Evolutionary conservation across 2,329 filamentous ascomycete species (phyloP), one percentile per base, ranked within the genome.

Genomic region (Verticillium nonalfalfae): DNA sequence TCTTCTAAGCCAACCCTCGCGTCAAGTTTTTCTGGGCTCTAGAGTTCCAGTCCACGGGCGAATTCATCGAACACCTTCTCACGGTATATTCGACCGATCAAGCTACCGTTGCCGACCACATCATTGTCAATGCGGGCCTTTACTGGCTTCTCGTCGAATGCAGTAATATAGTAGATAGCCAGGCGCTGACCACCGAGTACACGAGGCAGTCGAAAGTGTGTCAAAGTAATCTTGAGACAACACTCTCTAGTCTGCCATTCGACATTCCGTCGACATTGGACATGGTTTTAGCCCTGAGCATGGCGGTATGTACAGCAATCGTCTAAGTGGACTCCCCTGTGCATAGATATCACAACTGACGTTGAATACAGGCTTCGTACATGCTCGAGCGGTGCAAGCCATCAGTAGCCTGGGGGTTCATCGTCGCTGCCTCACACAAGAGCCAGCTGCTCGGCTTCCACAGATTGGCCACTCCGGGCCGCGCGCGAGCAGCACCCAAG

Each of bases 341-440:
- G 10, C 38, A 14, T 40, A 14, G 14, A 13, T 10, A 57, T 56
- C 9, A 36, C 38, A 40, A 14, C 38, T 50, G 40, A 50, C 40
- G 6, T 5, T 9, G 40, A 56, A n/a, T 7, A 0, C 21, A 66
- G 64, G 63, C 54, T n/a, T 39, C 61, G 31, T 69, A 70, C 39
- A 66, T 62, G 2, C 34, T 69, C 6, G 60, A 69, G 11, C 63
- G 50, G 55, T 64, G 63, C 58, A 68, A 68, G 52, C 62, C 62
- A 1, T 66, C 63, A 0, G 60, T 62, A 0, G 67, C 68, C 3
- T 71, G 68, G 68, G 65, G 60, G 7, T 68, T 68, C 35, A 67
- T 68, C 18, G 57, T 58, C 52, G 56, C 61, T 14, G 69, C 69
- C 0, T 66, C 66, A 4, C 66, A 65, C 2, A 65, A 67, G 39